A percentile compares a stretch with the other conserved stretches of the same genome.
These are phyloP conservation scores for Baudoinia panamericana DNA, from an alignment of 495 filamentous ascomycete genomes.

Conservation along the genomic window DNA sequence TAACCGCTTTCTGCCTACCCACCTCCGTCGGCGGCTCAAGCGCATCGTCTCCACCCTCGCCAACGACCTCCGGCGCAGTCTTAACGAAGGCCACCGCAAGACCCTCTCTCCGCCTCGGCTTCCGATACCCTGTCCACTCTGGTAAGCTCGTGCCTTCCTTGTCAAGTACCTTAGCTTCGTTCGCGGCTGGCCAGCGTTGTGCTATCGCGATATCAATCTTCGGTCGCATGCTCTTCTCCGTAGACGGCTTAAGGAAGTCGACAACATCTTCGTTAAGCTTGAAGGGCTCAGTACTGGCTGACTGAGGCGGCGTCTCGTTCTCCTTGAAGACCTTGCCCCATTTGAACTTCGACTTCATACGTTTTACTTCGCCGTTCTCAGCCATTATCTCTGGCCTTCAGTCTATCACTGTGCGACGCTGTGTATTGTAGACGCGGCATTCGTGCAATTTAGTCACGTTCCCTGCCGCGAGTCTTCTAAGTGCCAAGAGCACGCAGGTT, in stretches of 20 bases:
- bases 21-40: constrained; percentile 57
- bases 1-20: constrained; percentile 33
- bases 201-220: constrained; percentile 30
- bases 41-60: constrained; percentile 75
- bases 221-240: constrained; percentile 21
- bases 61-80: constrained; percentile 60
- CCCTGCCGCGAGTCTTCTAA: too few species aligned
- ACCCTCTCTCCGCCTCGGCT: constrained; percentile 40
- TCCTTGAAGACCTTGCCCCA: constrained; percentile 18
- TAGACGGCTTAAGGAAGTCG: constrained; percentile 33
- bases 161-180: constrained; percentile 16
- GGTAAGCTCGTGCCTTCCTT: neutral
- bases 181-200: constrained; percentile 28
- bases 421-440: too few species aligned
- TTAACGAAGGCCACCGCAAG: constrained; percentile 59
- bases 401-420: too few species aligned
- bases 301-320: constrained; percentile 2
- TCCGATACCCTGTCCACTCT: constrained; percentile 11
- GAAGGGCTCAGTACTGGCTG: constrained; percentile 4
- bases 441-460: too few species aligned
- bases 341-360: constrained; percentile 14
- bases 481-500: too few species aligned
- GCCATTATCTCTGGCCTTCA: too few species aligned
- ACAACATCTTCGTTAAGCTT: constrained; percentile 27
- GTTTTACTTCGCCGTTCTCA: constrained; percentile 12